Percentiles rank a stretch among this genome's conserved stretches.
These are phyloP conservation scores for Endoconidiophora polonica DNA, from an alignment of 2,329 filamentous ascomycete species.

Conservation along the genomic window DNA sequence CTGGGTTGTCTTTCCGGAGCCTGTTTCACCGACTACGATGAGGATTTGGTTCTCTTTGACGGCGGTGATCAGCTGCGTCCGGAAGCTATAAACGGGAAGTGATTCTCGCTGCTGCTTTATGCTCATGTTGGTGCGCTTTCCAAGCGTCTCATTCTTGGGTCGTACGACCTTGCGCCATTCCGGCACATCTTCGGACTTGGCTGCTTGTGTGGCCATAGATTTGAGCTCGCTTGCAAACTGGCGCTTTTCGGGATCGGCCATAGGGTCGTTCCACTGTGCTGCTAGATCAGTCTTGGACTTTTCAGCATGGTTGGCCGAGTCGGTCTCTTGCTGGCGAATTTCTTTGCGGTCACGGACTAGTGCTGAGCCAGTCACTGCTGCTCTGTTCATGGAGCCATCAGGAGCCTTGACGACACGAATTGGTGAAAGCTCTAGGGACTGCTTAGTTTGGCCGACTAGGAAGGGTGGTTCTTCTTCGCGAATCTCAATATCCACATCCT, in stretches of 20 bases:
- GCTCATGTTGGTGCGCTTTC: constrained; percentile 74
- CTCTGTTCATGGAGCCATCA: constrained; percentile 92
- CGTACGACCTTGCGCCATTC: constrained; percentile 85
- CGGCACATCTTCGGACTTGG: constrained; percentile 53
- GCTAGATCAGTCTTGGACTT: constrained; percentile 68
- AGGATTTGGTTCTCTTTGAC: constrained; percentile 76
- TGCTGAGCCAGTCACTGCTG: constrained; percentile 82
- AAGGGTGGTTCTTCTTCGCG: constrained; percentile 94
- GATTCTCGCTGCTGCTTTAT: constrained; percentile 91
- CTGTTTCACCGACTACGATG: constrained; percentile 94
- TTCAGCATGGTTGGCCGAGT: constrained; percentile 50
- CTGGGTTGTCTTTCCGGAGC: constrained; percentile 94
- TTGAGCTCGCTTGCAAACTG: constrained; percentile 82
- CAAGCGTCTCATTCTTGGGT: constrained; percentile 63
- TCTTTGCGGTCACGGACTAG: constrained; percentile 84
- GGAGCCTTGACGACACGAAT: constrained; percentile 95
- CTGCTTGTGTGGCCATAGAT: constrained; percentile 39
- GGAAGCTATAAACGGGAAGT: constrained; percentile 77
- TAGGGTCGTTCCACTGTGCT: constrained; percentile 91
- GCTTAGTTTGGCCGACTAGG: constrained; percentile 87
- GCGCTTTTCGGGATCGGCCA: constrained; percentile 69
- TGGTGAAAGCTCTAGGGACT: constrained; percentile 83
- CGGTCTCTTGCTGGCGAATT: constrained; percentile 70
- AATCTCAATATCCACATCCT: constrained; percentile 94
- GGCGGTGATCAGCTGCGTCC: constrained; percentile 73